phyloP scores from a whole-genome alignment of 1,284 basidiomycete genomes.

The Pisolithus thermaeus region DNA sequence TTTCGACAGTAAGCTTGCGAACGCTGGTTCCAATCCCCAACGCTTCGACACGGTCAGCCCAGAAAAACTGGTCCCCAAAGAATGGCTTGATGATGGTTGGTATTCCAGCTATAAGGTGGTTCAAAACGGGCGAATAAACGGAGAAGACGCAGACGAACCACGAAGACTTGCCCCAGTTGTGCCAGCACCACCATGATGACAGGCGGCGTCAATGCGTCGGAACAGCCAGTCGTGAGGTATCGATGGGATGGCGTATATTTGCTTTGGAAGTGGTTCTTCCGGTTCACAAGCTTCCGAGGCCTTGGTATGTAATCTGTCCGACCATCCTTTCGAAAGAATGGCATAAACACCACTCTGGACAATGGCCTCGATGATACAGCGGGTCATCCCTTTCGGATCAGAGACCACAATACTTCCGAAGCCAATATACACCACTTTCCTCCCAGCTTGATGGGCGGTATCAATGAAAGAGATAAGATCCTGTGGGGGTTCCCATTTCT shows the following conservation, averaged over 20 bases:
- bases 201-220: constrained; percentile 88
- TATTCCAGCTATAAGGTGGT: constrained; percentile 62
- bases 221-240: constrained; percentile 98
- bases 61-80: constrained; percentile 98
- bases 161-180: constrained; percentile 91
- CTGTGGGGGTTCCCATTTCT: constrained; percentile 83
- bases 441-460: constrained; percentile 61
- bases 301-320: constrained; percentile 78
- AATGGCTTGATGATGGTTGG: constrained; percentile 97
- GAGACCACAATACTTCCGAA: constrained; percentile 99
- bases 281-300: constrained; percentile 51
- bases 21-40: constrained; percentile 86
- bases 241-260: constrained; percentile 81
- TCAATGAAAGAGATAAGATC: constrained; percentile 82
- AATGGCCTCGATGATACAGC: constrained; percentile 85
- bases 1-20: constrained; percentile 77
- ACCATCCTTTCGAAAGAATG: constrained; percentile 97
- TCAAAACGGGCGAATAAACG: constrained; percentile 6
- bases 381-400: constrained; percentile 89
- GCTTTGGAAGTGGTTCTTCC: constrained; percentile 65
- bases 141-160: constrained; percentile 42
- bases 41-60: constrained; percentile 92
- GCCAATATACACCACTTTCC: constrained; percentile 96
- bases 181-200: constrained; percentile 96
- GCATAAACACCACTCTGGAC: constrained; percentile 80